Evolutionary conservation across 2,329 filamentous ascomycete species (phyloP), one percentile per base, ranked within the genome.

Genomic region (Aspergillus tamarii): DNA sequence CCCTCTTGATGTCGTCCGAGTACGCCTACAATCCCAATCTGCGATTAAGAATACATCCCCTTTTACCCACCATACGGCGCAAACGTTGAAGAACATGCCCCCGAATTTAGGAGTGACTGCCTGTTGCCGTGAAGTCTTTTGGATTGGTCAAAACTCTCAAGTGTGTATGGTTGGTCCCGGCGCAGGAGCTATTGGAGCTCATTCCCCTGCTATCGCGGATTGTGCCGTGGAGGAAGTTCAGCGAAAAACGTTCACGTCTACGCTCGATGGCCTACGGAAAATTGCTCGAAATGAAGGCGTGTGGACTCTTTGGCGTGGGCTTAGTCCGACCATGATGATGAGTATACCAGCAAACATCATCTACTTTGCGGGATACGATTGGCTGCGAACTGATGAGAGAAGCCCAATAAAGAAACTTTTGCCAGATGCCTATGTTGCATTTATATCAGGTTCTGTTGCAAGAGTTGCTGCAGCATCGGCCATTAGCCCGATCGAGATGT

Each of bases 311-410:
- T 99, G 95, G 94, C 87, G 95, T 65, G 95, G 95, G 0, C 82
- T 99, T 6, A 96, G 92, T n/a, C 94, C 95, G 0, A 99, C 95
- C 0, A 82, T 99, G 26, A 86, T 93, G 67, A 99, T 99, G 95
- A 89, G 93, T 0, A 87, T 99, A 7, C 95, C 95, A 0, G 93
- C 89, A 30, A 99, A 99, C 76, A 95, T 99, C 69, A 98, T 99
- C 69, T 99, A 99, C 80, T 97, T 98, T 73, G 96, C 95, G 14
- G 95, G 95, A 45, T 99, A 99, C 78, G 95, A 99, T 74, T 97
- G 93, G 91, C 78, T 99, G 63, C 89, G 95, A 41, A 91, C 86
- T 67, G 91, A 92, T 71, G 82, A 83, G 1, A 81, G 81, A 48
- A 96, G 92, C 69, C 94, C 93, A 0, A 86, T 98, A 66, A 85